phyloP scores from a whole-genome alignment of 2,329 filamentous ascomycete genomes.

The Ceratocystis variospora region DNA sequence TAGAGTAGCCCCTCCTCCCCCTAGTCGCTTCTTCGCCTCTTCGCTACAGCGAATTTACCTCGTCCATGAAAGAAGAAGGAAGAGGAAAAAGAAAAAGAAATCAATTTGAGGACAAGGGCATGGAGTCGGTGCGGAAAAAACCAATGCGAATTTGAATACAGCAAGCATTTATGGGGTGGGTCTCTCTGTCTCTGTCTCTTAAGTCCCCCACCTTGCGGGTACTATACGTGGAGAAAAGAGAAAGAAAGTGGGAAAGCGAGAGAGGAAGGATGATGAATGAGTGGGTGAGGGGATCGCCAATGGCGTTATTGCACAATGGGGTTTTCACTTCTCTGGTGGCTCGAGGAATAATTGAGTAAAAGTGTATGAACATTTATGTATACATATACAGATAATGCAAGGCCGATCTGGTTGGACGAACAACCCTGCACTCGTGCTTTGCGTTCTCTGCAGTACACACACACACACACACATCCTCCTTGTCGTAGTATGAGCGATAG shows the following conservation, averaged over 20 bases:
- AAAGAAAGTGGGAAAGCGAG: background rate
- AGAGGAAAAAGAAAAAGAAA: background rate
- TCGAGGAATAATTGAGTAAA: too few relatives aligned
- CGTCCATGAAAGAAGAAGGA: background rate
- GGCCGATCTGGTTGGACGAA: too few relatives aligned
- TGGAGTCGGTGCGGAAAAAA: conserved; percentile 3
- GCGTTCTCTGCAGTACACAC: background rate
- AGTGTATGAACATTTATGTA: background rate
- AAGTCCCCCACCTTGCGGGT: background rate
- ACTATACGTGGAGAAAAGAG: background rate
- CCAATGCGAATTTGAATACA: background rate
- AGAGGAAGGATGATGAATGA: background rate
- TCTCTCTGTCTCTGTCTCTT: background rate
- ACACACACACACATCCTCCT: background rate
- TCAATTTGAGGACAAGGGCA: background rate
- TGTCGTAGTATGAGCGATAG: background rate
- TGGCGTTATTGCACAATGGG: background rate
- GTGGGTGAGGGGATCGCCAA: too few relatives aligned
- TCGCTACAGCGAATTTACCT: background rate
- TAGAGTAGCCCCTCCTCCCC: background rate
- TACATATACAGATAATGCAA: background rate
- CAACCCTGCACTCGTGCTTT: background rate
- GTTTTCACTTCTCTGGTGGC: too few relatives aligned
- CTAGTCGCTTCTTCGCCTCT: background rate
- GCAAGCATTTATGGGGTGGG: background rate